Base-by-base conservation (phyloP, 1,284 basidiomycete species). In the Gomphus bonarii region DNA sequence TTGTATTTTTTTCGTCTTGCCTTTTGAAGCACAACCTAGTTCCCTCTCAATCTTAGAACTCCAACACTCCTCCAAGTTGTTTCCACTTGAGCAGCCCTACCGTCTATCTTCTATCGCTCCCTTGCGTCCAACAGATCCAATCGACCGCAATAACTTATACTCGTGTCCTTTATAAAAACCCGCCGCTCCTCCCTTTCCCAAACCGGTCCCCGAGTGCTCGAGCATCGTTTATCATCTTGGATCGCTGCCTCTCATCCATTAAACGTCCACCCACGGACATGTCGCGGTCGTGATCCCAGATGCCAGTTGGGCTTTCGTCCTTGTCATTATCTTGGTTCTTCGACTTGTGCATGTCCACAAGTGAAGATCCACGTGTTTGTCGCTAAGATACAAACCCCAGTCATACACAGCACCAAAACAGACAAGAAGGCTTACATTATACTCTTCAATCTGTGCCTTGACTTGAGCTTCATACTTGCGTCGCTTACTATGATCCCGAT, bases 231-330 rank as follows among this genome's bases (percentile, higher is more conserved):
- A 97, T 78, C 69, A 91, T 77, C 65, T 83, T 83, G 55, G 78
- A 75, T 57, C 93, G 77, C 66, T 88, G 84, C 58, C 76, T 78
- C 61, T 94, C 91, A 63, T 88, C 89, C 85, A 97, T 85, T 40
- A 95, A 72, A 53, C 88, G 73, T 5, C 93, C 93, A 4, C 84
- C 84, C 12, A 94, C 66, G 3, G 79, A 80, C 91, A 97, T 94
- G 70, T 94, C 91, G 22, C 90, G 75, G 42, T 81, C 75, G 64
- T 89, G 89, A 64, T 97, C 92, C 93, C 93, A 97, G 44, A 95
- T 89, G 0, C 66, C 84, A 0, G 79, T 70, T 0, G 78, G 71
- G 49, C 76, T 78, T 33, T 82, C 80, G 12, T 81, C 71, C 6
- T 73, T 69, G 11, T 76, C 75, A 8, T 65, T 61, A 51, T 68